These are phyloP conservation scores for Penicillium capsulatum DNA, from an alignment of 2,329 filamentous ascomycete species.

Conservation along the genomic window DNA sequence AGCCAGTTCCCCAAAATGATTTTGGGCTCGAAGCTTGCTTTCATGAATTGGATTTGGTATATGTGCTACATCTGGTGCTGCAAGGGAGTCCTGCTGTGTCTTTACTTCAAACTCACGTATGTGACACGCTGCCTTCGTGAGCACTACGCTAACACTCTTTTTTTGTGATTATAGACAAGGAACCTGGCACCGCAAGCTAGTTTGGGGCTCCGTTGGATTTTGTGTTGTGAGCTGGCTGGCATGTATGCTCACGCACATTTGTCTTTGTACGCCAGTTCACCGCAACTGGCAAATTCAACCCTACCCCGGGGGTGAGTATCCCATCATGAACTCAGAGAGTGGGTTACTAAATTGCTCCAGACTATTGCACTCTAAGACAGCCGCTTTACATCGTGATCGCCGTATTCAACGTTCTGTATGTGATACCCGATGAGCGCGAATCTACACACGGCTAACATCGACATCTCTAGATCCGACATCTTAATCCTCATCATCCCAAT, in stretches of 20 bases:
- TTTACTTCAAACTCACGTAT: conserved; percentile 31
- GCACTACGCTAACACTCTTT: background rate
- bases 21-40: conserved; percentile 30
- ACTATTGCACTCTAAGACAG: conserved; percentile 21
- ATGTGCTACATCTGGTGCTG: conserved; percentile 32
- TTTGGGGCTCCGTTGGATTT: conserved; percentile 21
- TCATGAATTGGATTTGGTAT: conserved; percentile 35
- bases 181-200: conserved; percentile 24
- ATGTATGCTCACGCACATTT: conserved; percentile 28
- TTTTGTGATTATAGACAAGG: conserved; percentile 16
- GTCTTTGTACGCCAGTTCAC: conserved; percentile 27
- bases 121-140: conserved; percentile 1
- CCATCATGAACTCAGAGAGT: too few relatives aligned
- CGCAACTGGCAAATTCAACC: conserved; percentile 33
- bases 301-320: conserved; percentile 25
- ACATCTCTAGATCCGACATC: conserved; percentile 21
- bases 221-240: conserved; percentile 25
- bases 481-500: conserved; percentile 21
- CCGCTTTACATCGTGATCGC: conserved; percentile 21
- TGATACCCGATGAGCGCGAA: too few relatives aligned
- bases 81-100: conserved; percentile 31
- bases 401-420: conserved; percentile 17
- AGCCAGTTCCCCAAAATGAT: conserved; percentile 19
- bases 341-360: too few relatives aligned
- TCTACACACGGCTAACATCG: background rate